Evolutionary conservation across 2,329 filamentous ascomycete species (phyloP), one percentile per base, ranked within the genome.

Genomic region (Fusarium equiseti): DNA sequence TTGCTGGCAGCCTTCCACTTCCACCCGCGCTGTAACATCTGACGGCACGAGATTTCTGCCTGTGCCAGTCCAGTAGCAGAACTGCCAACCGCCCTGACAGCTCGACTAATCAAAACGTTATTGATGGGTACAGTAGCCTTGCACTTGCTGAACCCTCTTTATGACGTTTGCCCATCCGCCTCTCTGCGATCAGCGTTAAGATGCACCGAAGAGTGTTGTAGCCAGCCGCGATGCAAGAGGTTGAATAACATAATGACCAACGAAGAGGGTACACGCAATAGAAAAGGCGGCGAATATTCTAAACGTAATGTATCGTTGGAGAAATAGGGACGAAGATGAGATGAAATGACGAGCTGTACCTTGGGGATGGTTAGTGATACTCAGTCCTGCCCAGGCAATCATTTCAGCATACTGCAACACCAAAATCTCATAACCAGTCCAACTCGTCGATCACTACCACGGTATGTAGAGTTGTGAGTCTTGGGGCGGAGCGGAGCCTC

Each of bases 401-500:
- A 40, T 35, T 59, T 31, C 31, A 51, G 22, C 22, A 43, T 43
- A 38, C 31, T 43, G 24, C 18, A 20, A 48, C 38, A n/a, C 20
- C 18, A 57, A 24, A 45, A 50, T 54, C 20, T 54, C 40, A 45
- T 20, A 59, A 27, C n/a, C 29, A 35, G 43, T 32, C 35, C 15
- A 22, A 50, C 31, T 40, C 35, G 43, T 48, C 51, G 42, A 70
- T 46, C 46, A 29, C 51, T 57, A 22, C 51, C 32, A n/a, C 29
- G 57, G 55, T 20, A 20, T 20, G 20, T 42, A 20, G 18, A 38
- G 22, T 27, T 52, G 16, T 11, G 50, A 52, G 68, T 59, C 66
- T 69, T 71, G 59, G 73, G 60, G 54, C 56, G 57, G 60, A 63
- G 63, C 59, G 66, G 73, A 65, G 73, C 66, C 71, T 75, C 64